Evolutionary conservation across 2,329 filamentous ascomycete species (phyloP).

Genomic region (Beauveria pseudobassiana): DNA sequence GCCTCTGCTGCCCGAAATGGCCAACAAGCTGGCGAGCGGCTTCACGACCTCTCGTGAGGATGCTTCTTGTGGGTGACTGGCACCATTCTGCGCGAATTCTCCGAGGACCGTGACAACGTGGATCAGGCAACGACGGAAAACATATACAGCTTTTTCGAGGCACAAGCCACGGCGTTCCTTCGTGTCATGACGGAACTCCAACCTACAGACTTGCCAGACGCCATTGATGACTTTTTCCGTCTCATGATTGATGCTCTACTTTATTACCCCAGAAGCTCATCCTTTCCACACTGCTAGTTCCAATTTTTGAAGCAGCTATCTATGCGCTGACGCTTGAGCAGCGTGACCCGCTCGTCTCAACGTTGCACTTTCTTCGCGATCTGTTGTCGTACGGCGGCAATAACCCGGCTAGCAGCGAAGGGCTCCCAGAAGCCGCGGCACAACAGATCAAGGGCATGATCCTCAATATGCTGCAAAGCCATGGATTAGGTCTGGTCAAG

Average conservation of each 20-base stretch:
- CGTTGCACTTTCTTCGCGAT: conserved; percentile 87
- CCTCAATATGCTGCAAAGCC: conserved; percentile 58
- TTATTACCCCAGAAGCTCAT: conserved; percentile 82
- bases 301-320: conserved; percentile 80
- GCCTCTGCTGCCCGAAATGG: conserved; percentile 75
- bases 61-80: conserved; percentile 99
- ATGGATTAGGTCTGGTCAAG: conserved; percentile 76
- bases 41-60: conserved; percentile 84
- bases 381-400: conserved; percentile 81
- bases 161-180: conserved; percentile 84
- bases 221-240: conserved; percentile 96
- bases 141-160: conserved; percentile 92
- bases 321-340: conserved; percentile 85
- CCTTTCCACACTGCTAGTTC: conserved; percentile 66
- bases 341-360: conserved; percentile 82
- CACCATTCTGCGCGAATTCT: conserved; percentile 91
- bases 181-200: conserved; percentile 81
- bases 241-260: conserved; percentile 85
- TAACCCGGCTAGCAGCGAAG: conserved; percentile 57
- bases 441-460: conserved; percentile 66
- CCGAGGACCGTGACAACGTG: conserved; percentile 79
- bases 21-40: conserved; percentile 77
- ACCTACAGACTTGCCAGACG: conserved; percentile 63
- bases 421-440: conserved; percentile 50
- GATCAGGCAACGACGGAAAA: conserved; percentile 73